Percentiles rank a stretch among this genome's conserved stretches.
phyloP scores from a whole-genome alignment of 176 grass and related monocot genomes.

The Eleusine coracana region DNA sequence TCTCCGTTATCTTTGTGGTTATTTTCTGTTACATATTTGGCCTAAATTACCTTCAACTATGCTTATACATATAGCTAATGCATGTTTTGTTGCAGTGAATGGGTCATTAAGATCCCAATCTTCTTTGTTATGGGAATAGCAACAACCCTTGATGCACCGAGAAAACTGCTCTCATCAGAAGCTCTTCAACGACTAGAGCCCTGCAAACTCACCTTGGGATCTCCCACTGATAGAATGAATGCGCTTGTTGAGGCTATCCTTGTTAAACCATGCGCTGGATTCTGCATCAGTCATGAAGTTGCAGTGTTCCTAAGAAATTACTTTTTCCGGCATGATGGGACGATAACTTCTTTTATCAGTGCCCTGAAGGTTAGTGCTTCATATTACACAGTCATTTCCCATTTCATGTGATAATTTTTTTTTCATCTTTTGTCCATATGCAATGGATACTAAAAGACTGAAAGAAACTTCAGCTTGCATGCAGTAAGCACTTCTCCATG shows the following conservation, averaged over 20 bases:
- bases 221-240: constrained; percentile 86
- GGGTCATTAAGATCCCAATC: constrained; percentile 89
- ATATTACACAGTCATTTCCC: constrained; percentile 1
- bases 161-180: constrained; percentile 78
- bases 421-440: constrained; percentile 37
- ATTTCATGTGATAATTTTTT: constrained; percentile 17
- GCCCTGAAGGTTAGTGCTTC: constrained; percentile 76
- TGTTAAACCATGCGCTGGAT: constrained; percentile 64
- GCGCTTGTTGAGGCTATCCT: constrained; percentile 83
- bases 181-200: constrained; percentile 74
- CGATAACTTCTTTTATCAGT: constrained; percentile 88
- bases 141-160: constrained; percentile 80
- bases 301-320: constrained; percentile 85
- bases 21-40: constrained; percentile 14
- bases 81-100: constrained; percentile 57
- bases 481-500: constrained; percentile 80
- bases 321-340: constrained; percentile 88
- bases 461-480: constrained; percentile 72
- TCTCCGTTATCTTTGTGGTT: constrained; percentile 7
- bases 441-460: constrained; percentile 20
- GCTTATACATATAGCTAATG: neutral
- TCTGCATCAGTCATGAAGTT: constrained; percentile 74
- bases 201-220: constrained; percentile 76
- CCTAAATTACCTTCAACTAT: constrained; percentile 4
- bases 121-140: constrained; percentile 87